A percentile compares a stretch with the other conserved stretches of the same genome.
Evolutionary conservation across 2,329 filamentous ascomycete species (phyloP).

Genomic region (Cercospora nicotianae): DNA sequence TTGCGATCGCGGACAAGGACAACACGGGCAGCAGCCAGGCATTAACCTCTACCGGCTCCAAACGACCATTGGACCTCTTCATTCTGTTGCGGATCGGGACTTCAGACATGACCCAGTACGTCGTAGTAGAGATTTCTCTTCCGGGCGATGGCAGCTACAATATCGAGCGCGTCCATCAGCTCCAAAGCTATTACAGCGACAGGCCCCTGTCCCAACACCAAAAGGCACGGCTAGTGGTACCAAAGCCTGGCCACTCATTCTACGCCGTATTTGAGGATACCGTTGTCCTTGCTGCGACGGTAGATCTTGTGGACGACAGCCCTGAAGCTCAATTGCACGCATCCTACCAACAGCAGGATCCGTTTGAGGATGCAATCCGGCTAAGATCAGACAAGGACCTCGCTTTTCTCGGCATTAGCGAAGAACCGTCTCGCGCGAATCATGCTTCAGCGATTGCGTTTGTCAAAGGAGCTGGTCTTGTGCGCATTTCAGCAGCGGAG

Average conservation of each 20-base stretch:
- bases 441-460: constrained; percentile 52
- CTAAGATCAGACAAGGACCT: constrained; percentile 60
- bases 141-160: constrained; percentile 50
- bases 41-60: constrained; percentile 26
- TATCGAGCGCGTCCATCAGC: constrained; percentile 51
- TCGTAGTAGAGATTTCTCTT: constrained; percentile 70
- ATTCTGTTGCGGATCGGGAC: constrained; percentile 34
- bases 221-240: constrained; percentile 71
- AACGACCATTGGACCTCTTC: constrained; percentile 33
- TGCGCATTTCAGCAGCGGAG: constrained; percentile 57
- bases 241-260: constrained; percentile 74
- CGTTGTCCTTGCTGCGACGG: constrained; percentile 73
- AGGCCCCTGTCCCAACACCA: constrained; percentile 49
- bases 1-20: constrained; percentile 60
- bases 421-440: constrained; percentile 47
- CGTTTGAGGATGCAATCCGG: constrained; percentile 85
- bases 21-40: constrained; percentile 28
- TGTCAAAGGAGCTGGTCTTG: constrained; percentile 58
- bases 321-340: constrained; percentile 74
- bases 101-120: constrained; percentile 59
- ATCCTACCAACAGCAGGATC: constrained; percentile 61
- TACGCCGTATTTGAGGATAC: constrained; percentile 79
- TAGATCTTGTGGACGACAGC: constrained; percentile 60
- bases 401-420: constrained; percentile 51
- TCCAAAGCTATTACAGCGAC: constrained; percentile 39